Conservation (phyloP, 2,329 filamentous ascomycete species). For the Fusarium sp. region DNA sequence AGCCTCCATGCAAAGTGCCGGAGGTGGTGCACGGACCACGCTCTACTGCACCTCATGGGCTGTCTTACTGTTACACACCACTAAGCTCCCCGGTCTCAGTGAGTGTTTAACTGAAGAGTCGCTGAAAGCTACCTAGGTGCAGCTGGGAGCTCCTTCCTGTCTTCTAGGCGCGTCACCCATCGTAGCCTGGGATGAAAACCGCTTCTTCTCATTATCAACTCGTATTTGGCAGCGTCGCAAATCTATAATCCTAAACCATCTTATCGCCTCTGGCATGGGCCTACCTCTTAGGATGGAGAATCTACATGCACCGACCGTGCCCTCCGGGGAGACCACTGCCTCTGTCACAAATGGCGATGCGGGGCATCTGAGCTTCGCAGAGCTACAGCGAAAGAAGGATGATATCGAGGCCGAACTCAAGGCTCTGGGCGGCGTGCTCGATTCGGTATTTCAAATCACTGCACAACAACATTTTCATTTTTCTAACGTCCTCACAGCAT, state of each 20-base stretch:
- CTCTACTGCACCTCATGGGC: not conserved
- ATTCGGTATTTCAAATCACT: conserved; percentile 74
- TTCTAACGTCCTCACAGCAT: conserved; percentile 72
- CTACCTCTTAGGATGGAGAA: conserved; percentile 63
- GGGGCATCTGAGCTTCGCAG: conserved; percentile 77
- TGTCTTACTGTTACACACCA: conserved; percentile 6
- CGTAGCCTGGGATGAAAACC: conserved; percentile 31
- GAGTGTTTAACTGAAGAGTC: conserved; percentile 20
- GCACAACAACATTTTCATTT: not conserved
- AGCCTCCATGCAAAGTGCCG: conserved; percentile 10
- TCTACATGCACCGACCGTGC: conserved; percentile 71
- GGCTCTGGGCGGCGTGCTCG: conserved; percentile 87
- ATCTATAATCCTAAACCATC: not conserved
- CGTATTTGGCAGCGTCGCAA: not conserved
- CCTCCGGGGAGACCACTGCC: conserved; percentile 82
- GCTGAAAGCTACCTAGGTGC: conserved; percentile 10
- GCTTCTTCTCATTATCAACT: conserved; percentile 24
- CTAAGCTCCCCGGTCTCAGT: conserved; percentile 13
- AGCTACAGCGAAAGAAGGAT: conserved; percentile 89
- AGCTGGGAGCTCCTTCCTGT: not conserved
- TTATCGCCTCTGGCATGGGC: conserved; percentile 25
- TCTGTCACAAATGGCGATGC: conserved; percentile 73
- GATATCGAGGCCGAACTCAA: conserved; percentile 88
- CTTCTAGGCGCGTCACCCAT: conserved; percentile 41
- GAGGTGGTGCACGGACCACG: conserved; percentile 35